Evolutionary conservation across 1,139 yeast species (phyloP).

Genomic region (Saccharomyces hybrid): DNA sequence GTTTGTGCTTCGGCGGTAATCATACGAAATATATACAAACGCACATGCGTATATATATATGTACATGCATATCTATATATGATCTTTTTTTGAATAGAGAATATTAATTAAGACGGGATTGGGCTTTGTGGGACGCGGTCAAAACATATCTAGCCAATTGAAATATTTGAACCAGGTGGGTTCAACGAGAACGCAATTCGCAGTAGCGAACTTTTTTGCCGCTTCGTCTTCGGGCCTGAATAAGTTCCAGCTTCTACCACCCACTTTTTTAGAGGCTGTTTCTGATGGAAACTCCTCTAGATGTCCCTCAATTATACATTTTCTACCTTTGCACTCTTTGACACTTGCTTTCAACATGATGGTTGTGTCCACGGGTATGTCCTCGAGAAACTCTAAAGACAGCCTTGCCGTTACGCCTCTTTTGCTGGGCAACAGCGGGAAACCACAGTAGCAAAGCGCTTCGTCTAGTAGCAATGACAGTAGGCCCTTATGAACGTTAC

Average conservation of each 20-base stretch:
- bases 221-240: background rate
- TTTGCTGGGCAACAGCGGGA: constrained; percentile 67
- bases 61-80: background rate
- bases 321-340: constrained; percentile 63
- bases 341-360: constrained; percentile 66
- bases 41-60: no score
- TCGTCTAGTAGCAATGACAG: constrained; percentile 82
- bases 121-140: constrained; percentile 9
- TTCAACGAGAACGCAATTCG: constrained; percentile 60
- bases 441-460: constrained; percentile 79
- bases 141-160: constrained; percentile 43
- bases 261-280: constrained; percentile 5
- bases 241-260: constrained; percentile 3
- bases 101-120: constrained; percentile 23
- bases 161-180: constrained; percentile 75
- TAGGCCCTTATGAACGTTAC: constrained; percentile 81
- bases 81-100: constrained; percentile 16
- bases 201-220: constrained; percentile 40
- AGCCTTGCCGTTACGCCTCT: constrained; percentile 89
- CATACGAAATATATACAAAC: no score
- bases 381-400: constrained; percentile 56
- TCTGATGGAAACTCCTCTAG: constrained; percentile 40
- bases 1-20: background rate
- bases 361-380: constrained; percentile 57
- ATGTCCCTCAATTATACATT: constrained; percentile 65